Conservation (phyloP, 129 eudicot species). For the Pseudognaphalium luteoalbum region DNA sequence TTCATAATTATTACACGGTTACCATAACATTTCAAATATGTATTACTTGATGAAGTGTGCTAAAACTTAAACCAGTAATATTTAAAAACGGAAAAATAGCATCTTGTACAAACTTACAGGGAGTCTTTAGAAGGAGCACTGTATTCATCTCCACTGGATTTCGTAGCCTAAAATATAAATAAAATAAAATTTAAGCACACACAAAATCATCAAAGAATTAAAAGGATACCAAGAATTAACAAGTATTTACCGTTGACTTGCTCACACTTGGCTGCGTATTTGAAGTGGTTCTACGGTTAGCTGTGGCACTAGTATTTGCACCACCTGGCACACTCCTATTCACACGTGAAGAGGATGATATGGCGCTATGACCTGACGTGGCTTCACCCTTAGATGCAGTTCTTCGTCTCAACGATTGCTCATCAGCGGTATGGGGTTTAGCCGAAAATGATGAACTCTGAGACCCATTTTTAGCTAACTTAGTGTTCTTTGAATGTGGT, state of each 20-base stretch:
- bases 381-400: conserved; percentile 38
- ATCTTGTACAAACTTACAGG: conserved; percentile 44
- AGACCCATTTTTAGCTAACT: conserved; percentile 34
- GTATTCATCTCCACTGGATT: conserved; percentile 45
- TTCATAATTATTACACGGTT: neutral
- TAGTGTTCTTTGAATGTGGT: conserved; percentile 39
- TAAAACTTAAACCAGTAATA: no score
- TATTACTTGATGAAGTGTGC: neutral
- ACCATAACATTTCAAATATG: neutral
- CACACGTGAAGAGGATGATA: conserved; percentile 27
- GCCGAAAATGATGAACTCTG: conserved; percentile 67
- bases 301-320: conserved; percentile 26
- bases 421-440: conserved; percentile 41
- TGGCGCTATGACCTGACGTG: conserved; percentile 23
- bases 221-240: neutral
- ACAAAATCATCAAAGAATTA: neutral
- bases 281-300: conserved; percentile 41
- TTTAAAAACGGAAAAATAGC: neutral
- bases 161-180: conserved; percentile 46
- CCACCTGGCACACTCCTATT: conserved; percentile 37
- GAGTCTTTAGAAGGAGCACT: conserved; percentile 40
- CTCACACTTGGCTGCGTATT: conserved; percentile 36
- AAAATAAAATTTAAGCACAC: conserved; percentile 19
- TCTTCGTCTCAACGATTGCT: conserved; percentile 40
- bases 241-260: conserved; percentile 43